Base-by-base conservation (phyloP, 805 yeast species). In the Dipodascus geniculatus region DNA sequence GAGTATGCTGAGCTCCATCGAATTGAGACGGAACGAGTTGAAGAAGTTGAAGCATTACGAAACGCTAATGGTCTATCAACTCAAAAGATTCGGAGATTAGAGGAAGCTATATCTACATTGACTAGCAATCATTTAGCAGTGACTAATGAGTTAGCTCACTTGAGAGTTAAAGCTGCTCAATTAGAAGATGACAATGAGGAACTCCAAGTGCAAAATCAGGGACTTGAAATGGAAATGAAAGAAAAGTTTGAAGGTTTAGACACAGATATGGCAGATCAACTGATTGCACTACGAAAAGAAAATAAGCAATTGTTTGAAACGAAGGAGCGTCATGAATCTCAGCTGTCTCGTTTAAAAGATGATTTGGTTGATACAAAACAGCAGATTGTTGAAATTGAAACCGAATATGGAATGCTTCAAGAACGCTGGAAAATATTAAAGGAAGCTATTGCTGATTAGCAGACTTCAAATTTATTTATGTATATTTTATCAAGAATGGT, bases 131-230 rank as follows among this genome's bases (percentile, higher is more conserved):
- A 93, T 67, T 79, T 89, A 24, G 85, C 80, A 53, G 79, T 89
- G 42, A 95, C 96, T 2, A 91, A 90, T 68, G 87, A 82, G 59
- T 80, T 93, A 82, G 88, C 91, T 33, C 80, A 80, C 58, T 83
- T 86, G 42, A 82, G 93, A 62, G 78, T 90, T 44, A 77, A 74
- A 53, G 73, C 85, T 23, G 96, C 95, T 1, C 83, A 84, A 33
- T 66, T 91, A 23, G 73, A 77, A 51, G 91, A 87, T 60, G 95
- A 87, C 55, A 86, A 87, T 56, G 75, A 71, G 23, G 86, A 82
- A 47, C 53, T 48, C 59, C 69, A 54, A 68, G 73, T 22, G 70
- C 68, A 56, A 9, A 65, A 64, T 54, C 71, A 59, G 54, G 35
- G 22, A 11, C 44, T 58, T 20, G 58, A 58, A 20, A 38, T 23